Evolutionary conservation across 164 flowering plant species (phyloP).

Genomic region (Berberis thunbergii): DNA sequence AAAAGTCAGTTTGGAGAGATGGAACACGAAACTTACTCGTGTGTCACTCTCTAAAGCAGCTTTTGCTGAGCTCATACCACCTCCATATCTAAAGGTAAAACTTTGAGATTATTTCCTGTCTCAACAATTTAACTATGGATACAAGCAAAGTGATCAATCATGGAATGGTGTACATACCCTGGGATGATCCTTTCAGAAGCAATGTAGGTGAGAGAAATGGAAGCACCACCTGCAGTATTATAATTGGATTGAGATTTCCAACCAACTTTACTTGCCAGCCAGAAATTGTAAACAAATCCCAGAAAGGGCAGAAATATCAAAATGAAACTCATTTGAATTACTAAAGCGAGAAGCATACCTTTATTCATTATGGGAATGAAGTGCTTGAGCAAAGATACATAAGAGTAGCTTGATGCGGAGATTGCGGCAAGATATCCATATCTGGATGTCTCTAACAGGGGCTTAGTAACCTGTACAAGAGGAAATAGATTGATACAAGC

Average conservation of each 20-base stretch:
- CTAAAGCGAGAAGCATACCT: conserved; percentile 35
- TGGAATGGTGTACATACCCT: conserved; percentile 35
- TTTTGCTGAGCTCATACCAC: conserved; percentile 99
- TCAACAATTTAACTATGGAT: not conserved
- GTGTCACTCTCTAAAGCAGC: conserved; percentile 99
- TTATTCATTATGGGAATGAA: conserved; percentile 94
- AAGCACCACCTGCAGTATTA: conserved; percentile 64
- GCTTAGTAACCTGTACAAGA: conserved; percentile 60
- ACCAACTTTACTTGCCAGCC: not conserved
- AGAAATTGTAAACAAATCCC: not conserved
- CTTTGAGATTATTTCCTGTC: not conserved
- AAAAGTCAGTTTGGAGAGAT: not conserved
- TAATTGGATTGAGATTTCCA: not conserved
- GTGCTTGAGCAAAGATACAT: conserved; percentile 77
- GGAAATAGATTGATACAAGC: not conserved
- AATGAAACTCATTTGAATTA: not conserved
- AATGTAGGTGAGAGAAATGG: conserved; percentile 86
- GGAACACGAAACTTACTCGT: conserved; percentile 30
- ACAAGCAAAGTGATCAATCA: not conserved
- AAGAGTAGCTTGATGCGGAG: conserved; percentile 94
- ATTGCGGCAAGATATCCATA: conserved; percentile 88
- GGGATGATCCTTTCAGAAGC: conserved; percentile 92
- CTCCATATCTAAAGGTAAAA: conserved; percentile 62
- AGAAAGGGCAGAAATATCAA: not conserved
- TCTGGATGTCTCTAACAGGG: conserved; percentile 85